Base-by-base conservation (phyloP, 2,329 filamentous ascomycete genomes). In the Lachnellula cervina region DNA sequence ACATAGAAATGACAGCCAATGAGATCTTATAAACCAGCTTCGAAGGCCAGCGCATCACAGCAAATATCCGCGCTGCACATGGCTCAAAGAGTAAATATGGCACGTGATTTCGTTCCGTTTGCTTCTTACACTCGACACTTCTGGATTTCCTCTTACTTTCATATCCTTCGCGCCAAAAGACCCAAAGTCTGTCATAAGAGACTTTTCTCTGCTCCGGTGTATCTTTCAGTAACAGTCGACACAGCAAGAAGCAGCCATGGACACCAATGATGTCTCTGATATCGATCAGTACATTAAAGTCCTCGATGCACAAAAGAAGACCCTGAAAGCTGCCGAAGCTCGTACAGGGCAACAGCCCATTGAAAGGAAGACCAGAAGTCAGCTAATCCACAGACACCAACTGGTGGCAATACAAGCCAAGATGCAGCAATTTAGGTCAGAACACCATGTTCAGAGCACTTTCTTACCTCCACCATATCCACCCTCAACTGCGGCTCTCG, bases 341-440 rank as follows among this genome's bases (percentile, higher is more conserved):
- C 49, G 49, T 56, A 56, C 53, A 57, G 47, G 35, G 44, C 57
- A 43, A 45, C 50, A 28, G 37, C 38, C 25, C 35, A 45, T 48
- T 38, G 51, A 55, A 21, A 13, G 35, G n/a, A 38, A 38, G 35
- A 14, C 35, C 35, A 13, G 35, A n/a, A 8, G 13, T 38, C 13
- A 38, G n/a, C 35, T 38, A 13, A n/a, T 38, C 35, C 9, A 38
- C 5, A 38, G 8, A 8, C 35, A 38, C 13, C 35, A 16, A 14
- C 13, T 38, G 35, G n/a, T 6, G 9, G 35, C 13, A 38, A 32
- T 49, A 9, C 13, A 40, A 14, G 3, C 2, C 32, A n/a, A 23
- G 8, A 7, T 8, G 7, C n/a, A 28, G 7, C 5, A 32, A 25
- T 5, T 54, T 21, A 21, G 19, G 8, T 13, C n/a, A 23, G 14